phyloP scores from a whole-genome alignment of 352 stramenopile species.

The Phytophthora tentaculata region DNA sequence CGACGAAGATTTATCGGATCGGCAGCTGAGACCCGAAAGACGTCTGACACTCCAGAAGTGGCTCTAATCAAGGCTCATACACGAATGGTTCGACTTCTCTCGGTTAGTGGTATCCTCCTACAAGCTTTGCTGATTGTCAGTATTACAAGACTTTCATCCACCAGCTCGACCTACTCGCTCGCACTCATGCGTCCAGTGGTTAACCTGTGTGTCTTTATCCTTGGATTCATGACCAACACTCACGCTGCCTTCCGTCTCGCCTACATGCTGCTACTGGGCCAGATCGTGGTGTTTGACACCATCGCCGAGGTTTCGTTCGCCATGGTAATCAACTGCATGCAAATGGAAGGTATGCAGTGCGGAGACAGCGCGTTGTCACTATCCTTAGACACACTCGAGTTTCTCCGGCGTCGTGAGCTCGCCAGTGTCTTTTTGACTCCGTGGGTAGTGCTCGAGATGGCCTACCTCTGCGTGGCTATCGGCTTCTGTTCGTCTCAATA shows the following conservation, averaged over 20 bases:
- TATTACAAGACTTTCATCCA: conserved; percentile 22
- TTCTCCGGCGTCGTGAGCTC: conserved; percentile 49
- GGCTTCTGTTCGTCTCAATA: conserved; percentile 64
- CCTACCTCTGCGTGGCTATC: conserved; percentile 58
- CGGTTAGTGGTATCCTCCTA: conserved; percentile 46
- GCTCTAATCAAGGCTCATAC: conserved; percentile 68
- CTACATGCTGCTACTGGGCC: conserved; percentile 41
- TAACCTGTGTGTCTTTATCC: conserved; percentile 54
- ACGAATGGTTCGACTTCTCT: conserved; percentile 49
- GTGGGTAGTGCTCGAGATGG: conserved; percentile 62
- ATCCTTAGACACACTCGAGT: conserved; percentile 27
- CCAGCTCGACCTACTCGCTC: conserved; percentile 48
- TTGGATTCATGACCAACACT: conserved; percentile 79
- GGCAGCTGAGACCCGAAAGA: conserved; percentile 22
- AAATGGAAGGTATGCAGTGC: conserved; percentile 50
- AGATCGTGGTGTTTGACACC: conserved; percentile 55
- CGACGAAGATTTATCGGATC: conserved; percentile 27
- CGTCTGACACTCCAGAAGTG: conserved; percentile 57
- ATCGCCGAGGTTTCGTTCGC: conserved; percentile 59
- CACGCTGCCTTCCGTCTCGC: conserved; percentile 60
- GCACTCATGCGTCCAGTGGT: conserved; percentile 50
- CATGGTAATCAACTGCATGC: conserved; percentile 63
- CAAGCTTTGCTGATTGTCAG: conserved; percentile 45
- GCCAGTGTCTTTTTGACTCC: conserved; percentile 51
- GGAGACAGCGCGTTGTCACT: conserved; percentile 40